A percentile compares a stretch with the other conserved stretches of the same genome.
These are phyloP conservation scores for Gomphus bonarii DNA, from an alignment of 1,284 basidiomycete genomes.

Conservation along the genomic window DNA sequence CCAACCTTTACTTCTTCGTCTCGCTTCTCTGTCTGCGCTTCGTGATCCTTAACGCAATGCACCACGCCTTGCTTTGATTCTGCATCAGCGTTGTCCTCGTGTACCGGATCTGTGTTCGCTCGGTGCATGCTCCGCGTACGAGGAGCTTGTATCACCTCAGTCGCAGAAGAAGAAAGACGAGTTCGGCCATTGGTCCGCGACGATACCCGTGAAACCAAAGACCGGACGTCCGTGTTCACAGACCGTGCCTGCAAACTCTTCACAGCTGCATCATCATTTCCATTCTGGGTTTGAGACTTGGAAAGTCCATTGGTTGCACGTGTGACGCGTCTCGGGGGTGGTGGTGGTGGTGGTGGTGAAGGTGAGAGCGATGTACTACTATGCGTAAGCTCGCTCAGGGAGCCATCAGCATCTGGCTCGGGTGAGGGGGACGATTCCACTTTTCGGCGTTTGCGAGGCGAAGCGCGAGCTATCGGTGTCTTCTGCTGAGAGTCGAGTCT, in stretches of 20 bases:
- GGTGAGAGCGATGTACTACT: background rate
- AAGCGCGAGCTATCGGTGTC: constrained; percentile 13
- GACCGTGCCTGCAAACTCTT: background rate
- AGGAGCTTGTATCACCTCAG: background rate
- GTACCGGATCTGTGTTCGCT: background rate
- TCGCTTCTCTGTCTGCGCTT: no score
- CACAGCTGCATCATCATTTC: background rate
- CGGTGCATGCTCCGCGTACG: background rate
- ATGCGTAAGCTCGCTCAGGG: constrained; percentile 6
- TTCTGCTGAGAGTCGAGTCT: constrained; percentile 19
- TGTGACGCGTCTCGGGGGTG: constrained; percentile 4
- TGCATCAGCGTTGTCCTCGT: background rate
- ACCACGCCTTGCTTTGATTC: background rate
- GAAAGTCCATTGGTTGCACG: background rate
- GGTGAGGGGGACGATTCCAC: constrained; percentile 32
- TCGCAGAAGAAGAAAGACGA: background rate
- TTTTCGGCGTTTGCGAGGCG: constrained; percentile 35
- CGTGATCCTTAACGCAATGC: no score
- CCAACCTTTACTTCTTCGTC: background rate
- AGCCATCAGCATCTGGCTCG: constrained; percentile 17
- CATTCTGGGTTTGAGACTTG: background rate
- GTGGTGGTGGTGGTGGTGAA: no score
- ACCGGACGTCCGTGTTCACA: background rate
- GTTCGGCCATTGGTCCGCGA: background rate
- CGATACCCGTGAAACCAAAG: background rate